A percentile compares a stretch with the other conserved stretches of the same genome.
phyloP scores from a whole-genome alignment of 495 filamentous ascomycete genomes.

The Cetradonia linearis region DNA sequence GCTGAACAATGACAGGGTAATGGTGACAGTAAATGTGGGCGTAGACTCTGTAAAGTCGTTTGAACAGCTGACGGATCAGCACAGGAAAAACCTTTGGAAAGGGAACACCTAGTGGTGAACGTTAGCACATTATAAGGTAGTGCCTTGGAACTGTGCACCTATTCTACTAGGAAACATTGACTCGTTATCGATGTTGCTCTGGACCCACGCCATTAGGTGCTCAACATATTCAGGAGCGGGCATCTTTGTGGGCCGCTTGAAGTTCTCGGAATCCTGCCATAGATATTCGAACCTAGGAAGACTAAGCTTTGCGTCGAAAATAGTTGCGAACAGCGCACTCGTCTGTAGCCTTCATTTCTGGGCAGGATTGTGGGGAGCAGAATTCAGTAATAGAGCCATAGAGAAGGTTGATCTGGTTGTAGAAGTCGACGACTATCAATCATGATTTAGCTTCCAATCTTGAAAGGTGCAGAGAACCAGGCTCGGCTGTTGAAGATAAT shows the following conservation, averaged over 20 bases:
- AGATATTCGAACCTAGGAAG: slow-evolving; percentile 80
- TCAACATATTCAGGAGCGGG: slow-evolving; percentile 94
- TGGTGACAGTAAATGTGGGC: slow-evolving; percentile 99
- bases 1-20: slow-evolving; percentile 90
- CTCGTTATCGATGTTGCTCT: slow-evolving; percentile 91
- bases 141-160: slow-evolving; percentile 40
- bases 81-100: slow-evolving; percentile 89
- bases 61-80: slow-evolving; percentile 88
- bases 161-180: slow-evolving; percentile 86
- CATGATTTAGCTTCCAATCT: neutral
- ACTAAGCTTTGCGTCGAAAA: neutral
- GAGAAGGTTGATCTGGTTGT: slow-evolving; percentile 98
- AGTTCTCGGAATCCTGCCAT: slow-evolving; percentile 92
- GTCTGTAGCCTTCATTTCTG: slow-evolving; percentile 99
- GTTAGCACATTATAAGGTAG: slow-evolving; percentile 16
- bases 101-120: slow-evolving; percentile 56
- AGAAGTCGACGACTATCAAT: slow-evolving; percentile 75
- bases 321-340: slow-evolving; percentile 49
- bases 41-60: slow-evolving; percentile 96
- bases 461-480: neutral
- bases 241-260: slow-evolving; percentile 95
- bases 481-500: neutral
- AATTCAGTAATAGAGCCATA: slow-evolving; percentile 99
- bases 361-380: slow-evolving; percentile 91
- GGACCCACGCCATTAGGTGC: slow-evolving; percentile 93